Evolutionary conservation across 2,329 filamentous ascomycete genomes (phyloP).

Genomic region (Clonostachys solani): DNA sequence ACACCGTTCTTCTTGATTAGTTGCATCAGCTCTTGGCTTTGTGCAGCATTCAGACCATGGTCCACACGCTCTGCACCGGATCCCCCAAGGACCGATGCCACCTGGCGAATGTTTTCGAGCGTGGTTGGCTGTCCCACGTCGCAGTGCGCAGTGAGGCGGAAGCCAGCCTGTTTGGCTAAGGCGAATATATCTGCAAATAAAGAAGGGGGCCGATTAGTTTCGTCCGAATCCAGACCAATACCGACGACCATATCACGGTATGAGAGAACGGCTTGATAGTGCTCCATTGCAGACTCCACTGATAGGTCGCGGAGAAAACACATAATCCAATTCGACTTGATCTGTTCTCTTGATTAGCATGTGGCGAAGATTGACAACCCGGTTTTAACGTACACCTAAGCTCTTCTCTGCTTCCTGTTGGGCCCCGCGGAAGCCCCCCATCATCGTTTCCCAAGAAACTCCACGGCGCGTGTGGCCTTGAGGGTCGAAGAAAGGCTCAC

Average conservation of each 20-base stretch:
- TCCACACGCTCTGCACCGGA: conserved; percentile 63
- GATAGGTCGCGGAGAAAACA: conserved; percentile 68
- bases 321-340: conserved; percentile 53
- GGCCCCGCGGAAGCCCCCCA: conserved; percentile 56
- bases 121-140: conserved; percentile 42
- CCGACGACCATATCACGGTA: conserved; percentile 31
- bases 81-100: conserved; percentile 41
- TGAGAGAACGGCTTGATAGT: conserved; percentile 38
- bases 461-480: conserved; percentile 64
- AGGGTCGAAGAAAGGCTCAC: conserved; percentile 74
- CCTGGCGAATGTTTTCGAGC: conserved; percentile 47
- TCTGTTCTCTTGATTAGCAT: not conserved
- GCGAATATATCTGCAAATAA: conserved; percentile 32
- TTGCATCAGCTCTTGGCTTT: conserved; percentile 51
- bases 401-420: conserved; percentile 53
- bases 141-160: conserved; percentile 40
- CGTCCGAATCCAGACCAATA: conserved; percentile 38
- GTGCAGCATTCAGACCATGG: conserved; percentile 61
- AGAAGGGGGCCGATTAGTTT: conserved; percentile 32
- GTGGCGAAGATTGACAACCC: no score
- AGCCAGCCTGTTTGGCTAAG: conserved; percentile 26
- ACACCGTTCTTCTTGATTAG: conserved; percentile 51
- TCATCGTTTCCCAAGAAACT: conserved; percentile 54
- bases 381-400: conserved; percentile 44
- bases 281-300: conserved; percentile 62